Conservation (phyloP, 2,329 filamentous ascomycete genomes). For the Alternaria consortialis region DNA sequence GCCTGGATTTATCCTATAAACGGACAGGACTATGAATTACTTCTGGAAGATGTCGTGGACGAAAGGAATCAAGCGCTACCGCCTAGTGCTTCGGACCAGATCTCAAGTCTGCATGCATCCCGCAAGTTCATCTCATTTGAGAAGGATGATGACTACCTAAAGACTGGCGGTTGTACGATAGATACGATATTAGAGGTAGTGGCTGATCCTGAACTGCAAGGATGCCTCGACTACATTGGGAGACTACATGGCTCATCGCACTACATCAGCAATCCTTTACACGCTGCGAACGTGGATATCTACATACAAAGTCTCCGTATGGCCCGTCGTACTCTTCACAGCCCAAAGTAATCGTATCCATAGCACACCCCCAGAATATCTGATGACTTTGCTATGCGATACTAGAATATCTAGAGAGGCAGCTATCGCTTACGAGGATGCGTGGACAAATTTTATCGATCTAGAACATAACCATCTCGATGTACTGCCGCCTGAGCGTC, state of each 20-base stretch:
- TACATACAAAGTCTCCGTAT: background rate
- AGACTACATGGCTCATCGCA: accelerated
- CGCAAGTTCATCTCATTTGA: background rate
- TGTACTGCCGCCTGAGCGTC: background rate
- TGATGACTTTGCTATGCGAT: background rate
- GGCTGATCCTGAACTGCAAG: background rate
- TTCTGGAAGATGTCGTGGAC: accelerated
- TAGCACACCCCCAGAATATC: background rate
- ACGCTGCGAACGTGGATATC: background rate
- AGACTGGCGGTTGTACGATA: background rate
- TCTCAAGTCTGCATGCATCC: accelerated
- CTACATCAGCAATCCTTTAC: background rate
- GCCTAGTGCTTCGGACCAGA: accelerated
- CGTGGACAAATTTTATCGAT: background rate
- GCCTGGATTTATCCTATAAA: accelerated
- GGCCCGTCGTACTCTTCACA: background rate
- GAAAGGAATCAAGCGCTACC: background rate
- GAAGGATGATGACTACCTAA: accelerated
- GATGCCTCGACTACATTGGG: too few relatives aligned
- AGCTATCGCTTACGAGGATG: background rate
- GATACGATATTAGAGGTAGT: background rate
- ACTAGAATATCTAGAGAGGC: background rate
- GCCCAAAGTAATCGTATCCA: accelerated
- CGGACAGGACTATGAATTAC: accelerated
- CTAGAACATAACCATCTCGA: accelerated